Evolutionary conservation across 768 basidiomycete genomes (phyloP), one percentile per base, ranked within the genome.

Genomic region (Sistotremastrum niveocremeum): DNA sequence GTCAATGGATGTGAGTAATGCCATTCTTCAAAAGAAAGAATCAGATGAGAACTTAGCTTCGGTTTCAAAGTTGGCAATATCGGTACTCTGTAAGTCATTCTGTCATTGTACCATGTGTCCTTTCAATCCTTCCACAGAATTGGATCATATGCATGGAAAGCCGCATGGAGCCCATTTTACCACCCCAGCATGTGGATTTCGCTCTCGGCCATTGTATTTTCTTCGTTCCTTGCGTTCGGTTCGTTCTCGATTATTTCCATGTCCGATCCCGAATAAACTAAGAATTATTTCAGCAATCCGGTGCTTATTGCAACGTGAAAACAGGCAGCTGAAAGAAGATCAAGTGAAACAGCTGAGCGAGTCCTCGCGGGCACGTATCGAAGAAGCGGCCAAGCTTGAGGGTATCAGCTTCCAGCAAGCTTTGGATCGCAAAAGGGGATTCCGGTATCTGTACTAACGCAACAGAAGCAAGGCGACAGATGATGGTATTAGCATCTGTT

Each of bases 381-480:
- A 72, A 50, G 74, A 76, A 45, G 77, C 76, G 1, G 78, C 77
- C 2, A 63, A 64, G 50, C 55, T 79, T 41, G 77, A 79, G 53
- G 76, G 76, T 3, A 66, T 81, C 29, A 70, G 71, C 3, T 70
- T 77, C 48, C 73, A 77, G 32, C 71, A 79, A 51, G 79, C 77
- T 3, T 60, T 78, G 55, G 68, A 69, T 49, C 67, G 67, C 51
- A 68, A 71, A 52, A 74, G 66, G 55, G 74, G 74, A 0, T 79
- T 77, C 61, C 63, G 77, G 34, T 80, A 77, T 56, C 58, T 79
- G 37, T 70, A 73, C 49, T 79, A 48, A 65, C 20, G 20, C 20
- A 20, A 20, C 20, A 20, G 20, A 20, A 20, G 20, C 20, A 20
- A 20, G 20, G 20, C 20, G 20, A 20, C 20, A 20, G 20, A 20